Base-by-base conservation (phyloP, 768 basidiomycete genomes). In the Boletellus ananiceps region DNA sequence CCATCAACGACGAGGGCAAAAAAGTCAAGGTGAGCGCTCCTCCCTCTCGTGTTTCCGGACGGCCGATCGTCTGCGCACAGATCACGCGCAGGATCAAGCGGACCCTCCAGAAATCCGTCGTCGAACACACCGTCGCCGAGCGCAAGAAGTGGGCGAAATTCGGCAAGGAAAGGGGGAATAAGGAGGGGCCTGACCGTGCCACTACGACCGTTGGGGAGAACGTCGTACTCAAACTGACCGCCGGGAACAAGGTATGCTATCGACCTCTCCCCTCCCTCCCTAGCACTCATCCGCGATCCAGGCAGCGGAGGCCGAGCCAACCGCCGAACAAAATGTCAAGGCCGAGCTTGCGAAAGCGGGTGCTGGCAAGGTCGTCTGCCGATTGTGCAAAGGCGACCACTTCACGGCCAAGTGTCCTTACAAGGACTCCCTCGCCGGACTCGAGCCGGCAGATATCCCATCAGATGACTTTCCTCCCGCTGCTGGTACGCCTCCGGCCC, bases 401-500 rank as follows among this genome's bases (percentile, higher is more conserved):
- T 98, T 94, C 70, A 99, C 96, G 13, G 88, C 93, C 55, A 93
- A 94, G 69, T 98, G 96, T 78, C 96, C 96, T 6, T 94, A 93
- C 79, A 96, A 93, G 71, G 93, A 97, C 60, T 87, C 88, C 8
- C 79, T 99, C 13, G 85, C 84, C 9, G 87, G 82, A 4, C 74
- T 93, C 41, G 88, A 79, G 27, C 83, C 74, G 12, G 70, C 72
- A 5, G 77, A 80, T 1, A 59, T 71, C 0, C 70, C 73, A 9
- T 8, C 67, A 36, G 70, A 57, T 27, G 70, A 70, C 56, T 29
- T 68, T 74, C 3, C 65, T 68, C 18, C 72, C 15, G 63, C 73
- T 12, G 56, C 70, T 5, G 66, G 71, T 16, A 47, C 63, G 2
- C 52, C 67, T 0, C 58, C 59, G 21, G 46, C 62, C 44, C 34